These are phyloP conservation scores for Peziza echinospora DNA, from an alignment of 495 filamentous ascomycete species.

Conservation along the genomic window DNA sequence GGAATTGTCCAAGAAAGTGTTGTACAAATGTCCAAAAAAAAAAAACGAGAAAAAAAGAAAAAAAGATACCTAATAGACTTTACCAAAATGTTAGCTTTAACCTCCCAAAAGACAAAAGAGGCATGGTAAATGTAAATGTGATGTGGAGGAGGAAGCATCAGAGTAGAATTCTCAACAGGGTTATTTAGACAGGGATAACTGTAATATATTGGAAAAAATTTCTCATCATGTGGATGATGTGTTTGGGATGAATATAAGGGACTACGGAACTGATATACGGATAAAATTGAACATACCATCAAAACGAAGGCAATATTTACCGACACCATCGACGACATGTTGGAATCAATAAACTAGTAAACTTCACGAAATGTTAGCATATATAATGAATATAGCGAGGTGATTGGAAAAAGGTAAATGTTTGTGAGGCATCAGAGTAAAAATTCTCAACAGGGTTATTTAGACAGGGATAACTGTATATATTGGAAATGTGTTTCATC, in stretches of 20 bases:
- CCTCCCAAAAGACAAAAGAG: too few species aligned
- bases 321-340: too few species aligned
- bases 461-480: not conserved
- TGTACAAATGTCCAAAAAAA: too few species aligned
- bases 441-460: not conserved
- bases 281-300: not conserved
- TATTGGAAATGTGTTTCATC: not conserved
- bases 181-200: not conserved
- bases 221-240: not conserved
- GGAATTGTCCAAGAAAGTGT: too few species aligned
- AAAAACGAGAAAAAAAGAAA: too few species aligned
- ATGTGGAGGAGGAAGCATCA: not conserved
- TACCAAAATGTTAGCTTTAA: too few species aligned
- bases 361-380: too few species aligned
- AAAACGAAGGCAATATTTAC: not conserved
- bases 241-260: slow-evolving; percentile 53
- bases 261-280: not conserved
- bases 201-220: not conserved
- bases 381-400: too few species aligned
- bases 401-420: too few species aligned
- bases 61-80: too few species aligned
- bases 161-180: not conserved
- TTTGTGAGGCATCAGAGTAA: not conserved
- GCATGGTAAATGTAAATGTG: too few species aligned
- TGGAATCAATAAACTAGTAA: too few species aligned